Conservation (phyloP, 2,329 filamentous ascomycete genomes). For the Phyllosticta citribraziliensis region DNA sequence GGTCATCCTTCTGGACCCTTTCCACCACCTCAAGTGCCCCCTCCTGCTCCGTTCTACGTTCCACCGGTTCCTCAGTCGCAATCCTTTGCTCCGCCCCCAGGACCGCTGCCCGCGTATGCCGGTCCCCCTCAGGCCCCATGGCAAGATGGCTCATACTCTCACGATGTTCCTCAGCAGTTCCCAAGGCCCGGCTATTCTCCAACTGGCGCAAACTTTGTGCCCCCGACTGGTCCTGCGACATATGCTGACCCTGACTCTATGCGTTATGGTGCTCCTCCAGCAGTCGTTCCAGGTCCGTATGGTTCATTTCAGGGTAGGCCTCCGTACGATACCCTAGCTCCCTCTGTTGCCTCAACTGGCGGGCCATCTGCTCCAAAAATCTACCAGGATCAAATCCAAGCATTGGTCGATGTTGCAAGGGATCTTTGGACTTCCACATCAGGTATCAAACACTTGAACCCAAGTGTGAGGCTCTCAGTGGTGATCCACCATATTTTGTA, state of each 20-base stretch:
- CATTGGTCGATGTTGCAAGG: constrained; percentile 40
- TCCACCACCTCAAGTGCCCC: constrained; percentile 23
- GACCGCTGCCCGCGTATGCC: background rate
- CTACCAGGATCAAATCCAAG: constrained; percentile 32
- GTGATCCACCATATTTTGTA: constrained; percentile 54
- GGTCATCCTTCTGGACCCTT: constrained; percentile 27
- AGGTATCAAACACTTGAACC: constrained; percentile 51
- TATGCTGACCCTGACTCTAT: background rate
- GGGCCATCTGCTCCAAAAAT: constrained; percentile 15
- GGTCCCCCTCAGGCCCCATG: constrained; percentile 3
- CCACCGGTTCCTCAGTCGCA: background rate
- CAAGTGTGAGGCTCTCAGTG: constrained; percentile 52
- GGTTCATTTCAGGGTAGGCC: constrained; percentile 1
- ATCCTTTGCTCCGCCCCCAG: background rate
- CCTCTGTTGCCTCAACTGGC: background rate
- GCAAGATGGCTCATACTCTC: constrained; percentile 1
- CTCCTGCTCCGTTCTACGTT: constrained; percentile 11
- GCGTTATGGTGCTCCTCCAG: constrained; percentile 13
- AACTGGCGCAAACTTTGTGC: background rate
- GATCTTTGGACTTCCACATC: constrained; percentile 55
- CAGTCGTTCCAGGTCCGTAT: background rate
- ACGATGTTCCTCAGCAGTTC: constrained; percentile 1
- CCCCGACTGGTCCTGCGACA: constrained; percentile 12
- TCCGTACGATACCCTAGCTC: background rate
- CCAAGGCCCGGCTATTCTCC: constrained; percentile 1